These are phyloP conservation scores for Porpolomopsis calyptriformis DNA, from an alignment of 768 basidiomycete genomes.

Conservation along the genomic window DNA sequence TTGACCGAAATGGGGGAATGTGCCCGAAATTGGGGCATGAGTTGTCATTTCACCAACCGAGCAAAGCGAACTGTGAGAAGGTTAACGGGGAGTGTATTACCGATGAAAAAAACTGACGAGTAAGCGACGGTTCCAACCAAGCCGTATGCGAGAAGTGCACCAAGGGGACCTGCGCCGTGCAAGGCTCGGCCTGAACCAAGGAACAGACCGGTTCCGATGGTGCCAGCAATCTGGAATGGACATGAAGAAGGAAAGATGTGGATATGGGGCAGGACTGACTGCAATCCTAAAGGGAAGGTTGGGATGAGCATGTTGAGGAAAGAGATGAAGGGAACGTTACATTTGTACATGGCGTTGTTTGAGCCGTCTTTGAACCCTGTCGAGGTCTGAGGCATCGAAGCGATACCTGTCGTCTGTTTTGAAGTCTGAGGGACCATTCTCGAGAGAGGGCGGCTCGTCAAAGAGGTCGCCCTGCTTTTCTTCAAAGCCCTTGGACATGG, in stretches of 20 bases:
- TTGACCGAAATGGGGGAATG: constrained; percentile 62
- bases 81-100: background rate
- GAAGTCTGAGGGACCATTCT: background rate
- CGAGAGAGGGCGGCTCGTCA: background rate
- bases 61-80: constrained; percentile 39
- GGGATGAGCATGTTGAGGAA: background rate
- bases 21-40: constrained; percentile 67
- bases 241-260: background rate
- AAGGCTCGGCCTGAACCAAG: constrained; percentile 59
- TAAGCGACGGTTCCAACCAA: constrained; percentile 60
- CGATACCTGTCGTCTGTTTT: constrained; percentile 22
- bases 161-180: constrained; percentile 49
- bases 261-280: no score
- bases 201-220: constrained; percentile 66
- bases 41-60: constrained; percentile 74
- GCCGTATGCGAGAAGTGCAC: constrained; percentile 53
- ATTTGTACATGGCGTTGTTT: constrained; percentile 77
- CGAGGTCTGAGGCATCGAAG: constrained; percentile 54
- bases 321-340: constrained; percentile 25
- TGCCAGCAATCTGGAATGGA: constrained; percentile 49
- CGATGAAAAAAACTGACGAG: constrained; percentile 31
- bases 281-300: constrained; percentile 39
- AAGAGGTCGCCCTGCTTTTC: background rate
- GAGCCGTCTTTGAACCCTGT: constrained; percentile 60
- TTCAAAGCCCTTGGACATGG: background rate